phyloP scores from a whole-genome alignment of 495 filamentous ascomycete species.

The Talaromyces stipitatus region DNA sequence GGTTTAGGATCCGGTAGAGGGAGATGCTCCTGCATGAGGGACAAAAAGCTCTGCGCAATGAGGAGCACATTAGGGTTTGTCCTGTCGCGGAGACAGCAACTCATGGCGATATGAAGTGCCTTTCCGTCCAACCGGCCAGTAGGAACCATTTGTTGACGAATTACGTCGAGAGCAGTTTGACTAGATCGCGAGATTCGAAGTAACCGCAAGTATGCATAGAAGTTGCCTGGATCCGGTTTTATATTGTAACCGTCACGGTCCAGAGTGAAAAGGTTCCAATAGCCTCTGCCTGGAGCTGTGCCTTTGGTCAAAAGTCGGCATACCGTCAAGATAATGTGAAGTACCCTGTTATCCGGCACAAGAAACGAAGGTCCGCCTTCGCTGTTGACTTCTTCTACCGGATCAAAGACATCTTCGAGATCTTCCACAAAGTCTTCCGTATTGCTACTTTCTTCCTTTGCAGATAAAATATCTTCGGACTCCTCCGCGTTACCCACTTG shows the following conservation, averaged over 20 bases:
- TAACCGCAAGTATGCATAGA: constrained; percentile 56
- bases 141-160: constrained; percentile 42
- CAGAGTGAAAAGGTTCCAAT: constrained; percentile 67
- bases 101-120: constrained; percentile 65
- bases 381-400: constrained; percentile 12
- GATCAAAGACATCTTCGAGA: constrained; percentile 30
- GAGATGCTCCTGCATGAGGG: constrained; percentile 40
- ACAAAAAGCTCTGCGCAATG: constrained; percentile 49
- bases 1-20: constrained; percentile 28
- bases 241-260: constrained; percentile 34
- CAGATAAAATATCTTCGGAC: constrained; percentile 15
- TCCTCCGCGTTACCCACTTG: not conserved
- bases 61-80: constrained; percentile 55
- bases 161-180: constrained; percentile 38
- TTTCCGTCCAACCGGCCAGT: constrained; percentile 28
- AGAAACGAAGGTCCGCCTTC: constrained; percentile 13
- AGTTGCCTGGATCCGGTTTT: constrained; percentile 62
- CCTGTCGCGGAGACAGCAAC: constrained; percentile 59
- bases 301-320: constrained; percentile 33
- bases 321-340: constrained; percentile 60
- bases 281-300: constrained; percentile 38
- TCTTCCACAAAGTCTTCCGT: constrained; percentile 22
- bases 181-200: constrained; percentile 58
- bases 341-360: constrained; percentile 53
- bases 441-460: constrained; percentile 9